Base-by-base conservation (phyloP, 225 moss, liverwort and hornwort genomes). In the Climacium dendroides region DNA sequence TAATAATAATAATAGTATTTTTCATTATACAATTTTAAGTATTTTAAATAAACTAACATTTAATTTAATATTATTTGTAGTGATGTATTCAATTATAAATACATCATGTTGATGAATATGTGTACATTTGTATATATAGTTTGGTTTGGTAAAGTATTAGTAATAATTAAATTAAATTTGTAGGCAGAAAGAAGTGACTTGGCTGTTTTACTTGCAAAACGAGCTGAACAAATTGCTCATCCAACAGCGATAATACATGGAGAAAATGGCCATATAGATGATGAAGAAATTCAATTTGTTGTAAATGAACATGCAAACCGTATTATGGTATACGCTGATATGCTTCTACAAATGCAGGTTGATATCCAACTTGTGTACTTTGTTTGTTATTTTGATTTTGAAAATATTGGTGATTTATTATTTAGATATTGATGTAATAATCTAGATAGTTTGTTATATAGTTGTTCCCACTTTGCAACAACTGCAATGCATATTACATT, bases 301-400 rank as follows among this genome's bases (percentile, higher is more conserved):
- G 94, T 97, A 18, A 97, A 97, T 74, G 97, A 97, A 47, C 97
- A 97, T 89, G 97, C 97, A 12, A 96, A 97, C 60, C 91, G 97
- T 58, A 96, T 97, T 52, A 97, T 95, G 94, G 90, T 96, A 6
- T 97, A 96, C 47, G 95, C 95, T 7, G 96, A 97, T 79, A 97
- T 97, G 97, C 94, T 97, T 84, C 90, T 96, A 59, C 97, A 97
- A 88, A 91, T 97, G 90, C 95, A 97, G 94, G 97, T 97, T 43
- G 4, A 53, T 35, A 29, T 9, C 2, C 4, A 13, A 19, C 10
- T 45, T 19, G 0, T 11, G 3, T 24, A 34, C 1, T 52, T 71
- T 2, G 2, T 28, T 75, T 48, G 3, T 14, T 66, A 45, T 58
- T 57, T 73, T 32, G 6, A 54, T 76, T 48, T 53, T 16, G 2